Evolutionary conservation across 495 filamentous ascomycete species (phyloP), one percentile per base, ranked within the genome.

Genomic region (Daldinia childiae): DNA sequence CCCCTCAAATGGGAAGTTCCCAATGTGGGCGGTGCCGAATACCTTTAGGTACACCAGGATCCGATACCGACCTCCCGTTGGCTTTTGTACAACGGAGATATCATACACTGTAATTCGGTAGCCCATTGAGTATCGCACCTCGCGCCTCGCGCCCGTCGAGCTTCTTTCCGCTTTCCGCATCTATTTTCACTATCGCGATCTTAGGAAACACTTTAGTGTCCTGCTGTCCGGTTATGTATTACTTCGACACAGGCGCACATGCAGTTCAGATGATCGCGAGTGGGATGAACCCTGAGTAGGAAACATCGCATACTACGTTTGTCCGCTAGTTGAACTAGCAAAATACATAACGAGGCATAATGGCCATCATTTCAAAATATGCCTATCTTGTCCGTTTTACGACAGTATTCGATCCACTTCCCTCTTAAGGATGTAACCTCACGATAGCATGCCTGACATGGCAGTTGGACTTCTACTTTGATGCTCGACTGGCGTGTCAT

Each of bases 401-500:
- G 32, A 45, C 57, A 45, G 17, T 57, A 61, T 67, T 67, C 39
- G 8, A 60, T 60, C 62, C 56, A 68, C 54, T 38, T 73, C 56
- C 70, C 61, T 51, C 64, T 48, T 73, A 41, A 41, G 21, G 50
- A 73, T 73, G 70, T 58, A 73, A 73, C 65, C 59, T 39, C 43
- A 56, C 64, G 55, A 64, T 57, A 60, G 60, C 69, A 65, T 54
- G 3, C 14, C 29, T 14, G 11, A 7, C 30, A 58, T 68, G 70
- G 64, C 65, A 65, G 59, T 68, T 73, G 38, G 64, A 68, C 64
- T 68, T 64, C 70, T 43, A 45, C 45, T 65, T 68, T 73, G 48
- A 64, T 68, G 51, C 34, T 56, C 45, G 34, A 36, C 62, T 56
- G 58, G 64, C 54, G 69, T 73, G 61, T 60, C 64, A 73, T 73